Evolutionary conservation across 371 early-diverging fungal genomes (phyloP).

Genomic region (Dichotomocladium elegans): DNA sequence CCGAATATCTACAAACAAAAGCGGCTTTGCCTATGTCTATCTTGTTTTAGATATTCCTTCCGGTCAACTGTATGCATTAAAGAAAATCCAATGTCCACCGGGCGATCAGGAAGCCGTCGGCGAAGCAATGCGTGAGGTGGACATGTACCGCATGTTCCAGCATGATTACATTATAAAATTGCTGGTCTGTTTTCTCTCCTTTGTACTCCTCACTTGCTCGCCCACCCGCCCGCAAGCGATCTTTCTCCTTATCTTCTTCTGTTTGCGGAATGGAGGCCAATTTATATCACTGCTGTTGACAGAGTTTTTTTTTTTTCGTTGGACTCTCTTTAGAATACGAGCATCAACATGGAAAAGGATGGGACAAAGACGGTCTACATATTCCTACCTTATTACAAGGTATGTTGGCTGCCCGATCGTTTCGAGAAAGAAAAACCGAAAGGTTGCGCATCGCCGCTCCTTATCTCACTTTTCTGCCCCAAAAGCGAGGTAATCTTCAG

Average conservation of each 20-base stretch:
- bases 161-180: conserved; percentile 66
- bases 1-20: conserved; percentile 11
- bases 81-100: conserved; percentile 63
- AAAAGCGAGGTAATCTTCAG: conserved; percentile 51
- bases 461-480: too few species aligned
- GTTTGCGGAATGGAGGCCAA: too few species aligned
- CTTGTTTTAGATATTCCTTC: conserved; percentile 55
- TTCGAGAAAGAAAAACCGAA: background rate
- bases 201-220: background rate
- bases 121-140: conserved; percentile 66
- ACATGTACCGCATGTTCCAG: conserved; percentile 62
- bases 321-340: conserved; percentile 40
- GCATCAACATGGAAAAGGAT: conserved; percentile 50
- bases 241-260: background rate
- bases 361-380: conserved; percentile 61
- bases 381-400: conserved; percentile 61
- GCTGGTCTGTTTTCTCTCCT: conserved; percentile 32
- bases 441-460: background rate
- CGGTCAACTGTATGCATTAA: conserved; percentile 55
- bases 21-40: conserved; percentile 73
- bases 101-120: conserved; percentile 50
- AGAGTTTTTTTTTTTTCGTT: background rate
- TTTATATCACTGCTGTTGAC: background rate
- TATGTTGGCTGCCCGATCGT: too few species aligned
- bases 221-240: background rate